Percentiles rank a stretch among this genome's conserved stretches.
Evolutionary conservation across 208 protist genomes (phyloP).

Genomic region (Ichthyophonus hoferi): DNA sequence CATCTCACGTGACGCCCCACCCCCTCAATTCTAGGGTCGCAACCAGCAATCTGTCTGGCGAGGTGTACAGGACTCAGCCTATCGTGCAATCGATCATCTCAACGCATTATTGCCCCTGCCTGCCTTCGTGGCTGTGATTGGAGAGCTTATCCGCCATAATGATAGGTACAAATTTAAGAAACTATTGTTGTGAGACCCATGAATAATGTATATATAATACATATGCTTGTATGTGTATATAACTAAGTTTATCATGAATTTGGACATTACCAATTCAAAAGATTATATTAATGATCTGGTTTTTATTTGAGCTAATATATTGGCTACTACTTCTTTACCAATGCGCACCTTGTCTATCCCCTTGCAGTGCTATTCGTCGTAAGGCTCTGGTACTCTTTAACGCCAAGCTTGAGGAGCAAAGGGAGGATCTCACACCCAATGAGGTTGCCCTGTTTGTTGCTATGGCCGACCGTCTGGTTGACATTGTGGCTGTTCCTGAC

Average conservation of each 20-base stretch:
- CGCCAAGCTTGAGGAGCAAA: background rate
- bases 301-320: too few species aligned
- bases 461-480: background rate
- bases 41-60: background rate
- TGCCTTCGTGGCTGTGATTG: constrained; percentile 5
- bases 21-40: too few species aligned
- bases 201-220: too few species aligned
- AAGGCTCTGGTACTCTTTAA: background rate
- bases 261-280: too few species aligned
- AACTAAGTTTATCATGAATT: too few species aligned
- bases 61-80: background rate
- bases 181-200: too few species aligned
- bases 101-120: background rate
- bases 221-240: too few species aligned
- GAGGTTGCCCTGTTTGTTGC: background rate
- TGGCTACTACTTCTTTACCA: too few species aligned
- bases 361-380: background rate
- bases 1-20: too few species aligned
- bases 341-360: too few species aligned
- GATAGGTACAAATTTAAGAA: constrained; percentile 8
- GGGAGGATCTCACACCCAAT: background rate
- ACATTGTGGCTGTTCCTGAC: background rate
- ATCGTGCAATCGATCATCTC: background rate
- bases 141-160: background rate
- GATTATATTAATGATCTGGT: too few species aligned